Percentiles rank a stretch among this genome's conserved stretches.
Evolutionary conservation across 805 yeast species (phyloP).

Genomic region (Wickerhamiella spandovensis): DNA sequence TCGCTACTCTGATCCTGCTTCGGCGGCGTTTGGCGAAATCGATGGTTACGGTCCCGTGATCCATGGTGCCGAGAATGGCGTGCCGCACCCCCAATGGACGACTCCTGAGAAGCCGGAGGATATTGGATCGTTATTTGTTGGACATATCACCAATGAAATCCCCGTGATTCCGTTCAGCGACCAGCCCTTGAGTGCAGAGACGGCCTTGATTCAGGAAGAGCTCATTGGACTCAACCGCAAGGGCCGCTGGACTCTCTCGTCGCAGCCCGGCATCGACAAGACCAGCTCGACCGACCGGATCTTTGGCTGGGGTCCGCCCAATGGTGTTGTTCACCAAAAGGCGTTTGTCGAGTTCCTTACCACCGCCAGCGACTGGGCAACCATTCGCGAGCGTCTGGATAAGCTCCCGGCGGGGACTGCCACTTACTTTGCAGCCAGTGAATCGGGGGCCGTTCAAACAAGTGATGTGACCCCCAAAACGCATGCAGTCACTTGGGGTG

Average conservation of each 20-base stretch:
- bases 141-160: slow-evolving; percentile 61
- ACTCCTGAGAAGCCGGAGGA: slow-evolving; percentile 49
- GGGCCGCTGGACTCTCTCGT: slow-evolving; percentile 77
- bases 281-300: slow-evolving; percentile 67
- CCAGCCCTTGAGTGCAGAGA: slow-evolving; percentile 71
- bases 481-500: slow-evolving; percentile 96
- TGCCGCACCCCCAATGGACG: slow-evolving; percentile 71
- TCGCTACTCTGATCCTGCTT: slow-evolving; percentile 85
- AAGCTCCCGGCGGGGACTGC: slow-evolving; percentile 24
- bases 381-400: slow-evolving; percentile 40
- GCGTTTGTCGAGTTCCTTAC: slow-evolving; percentile 85
- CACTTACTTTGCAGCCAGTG: slow-evolving; percentile 66
- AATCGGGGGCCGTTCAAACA: slow-evolving; percentile 32
- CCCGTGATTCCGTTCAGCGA: slow-evolving; percentile 89
- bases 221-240: slow-evolving; percentile 60
- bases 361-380: slow-evolving; percentile 58
- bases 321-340: slow-evolving; percentile 84
- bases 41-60: slow-evolving; percentile 94
- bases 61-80: slow-evolving; percentile 49
- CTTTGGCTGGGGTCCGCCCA: slow-evolving; percentile 94
- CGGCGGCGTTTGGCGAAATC: slow-evolving; percentile 96
- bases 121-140: slow-evolving; percentile 50
- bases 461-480: slow-evolving; percentile 43
- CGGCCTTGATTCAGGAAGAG: slow-evolving; percentile 85
- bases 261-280: slow-evolving; percentile 90